phyloP scores from a whole-genome alignment of 2,329 filamentous ascomycete genomes.

The Ophiostoma perfectum region DNA sequence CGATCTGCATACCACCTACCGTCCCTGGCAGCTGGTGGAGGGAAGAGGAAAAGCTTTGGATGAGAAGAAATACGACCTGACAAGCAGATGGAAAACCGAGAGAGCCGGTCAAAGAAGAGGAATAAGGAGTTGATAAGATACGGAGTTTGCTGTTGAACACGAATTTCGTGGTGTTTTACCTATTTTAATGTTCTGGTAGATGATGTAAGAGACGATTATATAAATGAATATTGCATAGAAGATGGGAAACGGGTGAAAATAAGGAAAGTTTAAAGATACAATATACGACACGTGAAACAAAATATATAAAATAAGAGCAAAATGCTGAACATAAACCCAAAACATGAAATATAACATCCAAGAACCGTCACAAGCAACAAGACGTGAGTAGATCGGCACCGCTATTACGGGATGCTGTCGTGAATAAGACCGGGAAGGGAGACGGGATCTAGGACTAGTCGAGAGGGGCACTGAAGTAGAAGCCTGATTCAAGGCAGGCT shows the following conservation, averaged over 20 bases:
- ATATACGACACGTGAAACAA: background rate
- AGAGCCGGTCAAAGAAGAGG: too few species aligned
- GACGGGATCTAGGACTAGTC: background rate
- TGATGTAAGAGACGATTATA: background rate
- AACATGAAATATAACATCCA: too few species aligned
- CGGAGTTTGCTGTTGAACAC: background rate
- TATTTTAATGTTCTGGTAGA: too few species aligned
- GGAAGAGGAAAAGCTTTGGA: too few species aligned
- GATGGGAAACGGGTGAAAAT: background rate
- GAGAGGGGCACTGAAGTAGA: background rate
- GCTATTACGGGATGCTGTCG: background rate
- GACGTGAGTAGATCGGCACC: background rate
- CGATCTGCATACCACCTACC: constrained; percentile 19
- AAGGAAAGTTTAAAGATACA: background rate
- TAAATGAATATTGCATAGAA: background rate
- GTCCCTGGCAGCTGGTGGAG: constrained; percentile 20
- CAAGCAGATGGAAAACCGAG: too few species aligned
- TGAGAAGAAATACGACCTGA: too few species aligned
- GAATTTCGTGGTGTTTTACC: too few species aligned
- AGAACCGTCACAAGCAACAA: background rate
- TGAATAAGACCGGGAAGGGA: constrained; percentile 8
- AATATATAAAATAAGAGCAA: background rate
- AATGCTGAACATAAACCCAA: background rate
- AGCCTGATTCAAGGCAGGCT: background rate
- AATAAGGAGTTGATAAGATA: background rate